Conservation (phyloP, 2,329 filamentous ascomycete genomes). For the Pseudopithomyces chartarum region DNA sequence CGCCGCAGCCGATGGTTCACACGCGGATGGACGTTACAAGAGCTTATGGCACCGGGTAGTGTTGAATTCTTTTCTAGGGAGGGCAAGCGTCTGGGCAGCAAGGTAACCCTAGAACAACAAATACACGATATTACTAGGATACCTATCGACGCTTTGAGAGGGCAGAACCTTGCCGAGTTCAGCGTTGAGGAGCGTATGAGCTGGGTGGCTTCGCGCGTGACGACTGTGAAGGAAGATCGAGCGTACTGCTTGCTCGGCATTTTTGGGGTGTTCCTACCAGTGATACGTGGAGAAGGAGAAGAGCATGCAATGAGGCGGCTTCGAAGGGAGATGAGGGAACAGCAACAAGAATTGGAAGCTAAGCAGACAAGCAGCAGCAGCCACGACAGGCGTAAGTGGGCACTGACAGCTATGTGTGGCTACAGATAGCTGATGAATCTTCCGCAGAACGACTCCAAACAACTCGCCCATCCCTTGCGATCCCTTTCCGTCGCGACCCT, state of each 20-base stretch:
- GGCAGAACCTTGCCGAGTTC: neutral
- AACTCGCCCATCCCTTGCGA: neutral
- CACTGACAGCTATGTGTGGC: neutral
- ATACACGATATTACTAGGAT: constrained; percentile 2
- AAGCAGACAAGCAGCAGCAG: neutral
- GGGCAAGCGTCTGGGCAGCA: too few relatives aligned
- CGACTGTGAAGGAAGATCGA: neutral
- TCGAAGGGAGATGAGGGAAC: neutral
- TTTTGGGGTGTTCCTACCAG: neutral
- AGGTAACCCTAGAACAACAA: too few relatives aligned
- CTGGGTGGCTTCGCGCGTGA: neutral
- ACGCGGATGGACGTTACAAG: too few relatives aligned
- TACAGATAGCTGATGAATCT: neutral
- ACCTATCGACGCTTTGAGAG: neutral
- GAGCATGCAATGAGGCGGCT: neutral
- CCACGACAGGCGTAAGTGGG: neutral
- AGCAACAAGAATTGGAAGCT: neutral
- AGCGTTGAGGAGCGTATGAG: neutral
- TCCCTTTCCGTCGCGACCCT: constrained; percentile 22
- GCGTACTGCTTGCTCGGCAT: neutral
- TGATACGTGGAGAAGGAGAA: neutral
- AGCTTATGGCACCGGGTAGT: too few relatives aligned
- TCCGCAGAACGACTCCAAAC: constrained; percentile 5
- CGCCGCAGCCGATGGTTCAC: neutral
- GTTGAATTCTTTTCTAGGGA: too few relatives aligned